Evolutionary conservation across 2,329 filamentous ascomycete species (phyloP).

Genomic region (Sclerotinia subarctica): DNA sequence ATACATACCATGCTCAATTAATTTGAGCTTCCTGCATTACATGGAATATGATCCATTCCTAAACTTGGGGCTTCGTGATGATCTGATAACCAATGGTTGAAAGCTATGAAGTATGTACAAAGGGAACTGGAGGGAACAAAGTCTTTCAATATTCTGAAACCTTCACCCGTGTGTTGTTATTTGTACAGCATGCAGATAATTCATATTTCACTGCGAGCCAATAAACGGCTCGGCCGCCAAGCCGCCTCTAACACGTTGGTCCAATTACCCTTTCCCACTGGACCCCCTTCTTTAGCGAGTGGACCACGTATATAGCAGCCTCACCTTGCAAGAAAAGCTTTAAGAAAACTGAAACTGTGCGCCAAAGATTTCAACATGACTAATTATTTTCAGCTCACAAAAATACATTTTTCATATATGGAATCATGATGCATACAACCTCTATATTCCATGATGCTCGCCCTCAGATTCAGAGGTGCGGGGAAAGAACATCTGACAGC

Average conservation of each 20-base stretch:
- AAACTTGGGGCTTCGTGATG: background rate
- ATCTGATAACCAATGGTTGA: too few relatives aligned
- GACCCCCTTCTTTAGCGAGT: conserved; percentile 17
- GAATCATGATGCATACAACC: background rate
- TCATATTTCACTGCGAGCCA: background rate
- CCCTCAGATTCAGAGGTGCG: background rate
- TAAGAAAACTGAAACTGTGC: conserved; percentile 10
- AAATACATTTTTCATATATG: background rate
- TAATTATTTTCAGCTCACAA: conserved; percentile 2
- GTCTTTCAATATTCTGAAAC: background rate
- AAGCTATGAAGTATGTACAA: background rate
- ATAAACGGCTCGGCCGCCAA: background rate
- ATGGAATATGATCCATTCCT: background rate
- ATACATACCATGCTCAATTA: background rate
- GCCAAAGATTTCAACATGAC: background rate
- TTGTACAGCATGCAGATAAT: conserved; percentile 8
- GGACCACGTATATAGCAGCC: conserved; percentile 21
- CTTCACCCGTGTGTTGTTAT: conserved; percentile 8
- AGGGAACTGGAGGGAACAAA: background rate
- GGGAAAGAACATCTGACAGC: conserved; percentile 12
- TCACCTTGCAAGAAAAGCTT: conserved; percentile 4
- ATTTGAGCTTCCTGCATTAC: background rate
- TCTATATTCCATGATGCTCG: conserved; percentile 6
- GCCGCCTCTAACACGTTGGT: background rate
- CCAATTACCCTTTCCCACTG: conserved; percentile 12